A percentile compares a stretch with the other conserved stretches of the same genome.
phyloP scores from a whole-genome alignment of 1,284 basidiomycete species.

The Cutaneotrichosporon cyanovorans region DNA sequence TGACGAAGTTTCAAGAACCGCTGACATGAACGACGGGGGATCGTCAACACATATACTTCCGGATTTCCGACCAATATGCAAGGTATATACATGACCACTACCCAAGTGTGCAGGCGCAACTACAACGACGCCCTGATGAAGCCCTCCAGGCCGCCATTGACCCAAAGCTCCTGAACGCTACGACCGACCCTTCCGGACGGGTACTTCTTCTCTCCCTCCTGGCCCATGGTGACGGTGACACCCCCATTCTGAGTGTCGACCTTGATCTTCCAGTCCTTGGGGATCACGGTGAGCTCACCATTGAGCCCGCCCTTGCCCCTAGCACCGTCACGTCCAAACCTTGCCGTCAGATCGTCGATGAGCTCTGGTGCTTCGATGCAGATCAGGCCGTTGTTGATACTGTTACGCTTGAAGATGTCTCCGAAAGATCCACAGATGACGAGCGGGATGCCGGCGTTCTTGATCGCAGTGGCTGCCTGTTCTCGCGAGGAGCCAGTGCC shows the following conservation, averaged over 20 bases:
- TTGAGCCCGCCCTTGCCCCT: slow-evolving; percentile 67
- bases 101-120: not conserved
- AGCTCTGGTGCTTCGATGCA: slow-evolving; percentile 88
- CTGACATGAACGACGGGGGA: too few relatives aligned
- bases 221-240: slow-evolving; percentile 52
- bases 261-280: slow-evolving; percentile 55
- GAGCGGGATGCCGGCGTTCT: slow-evolving; percentile 83
- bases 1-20: too few relatives aligned
- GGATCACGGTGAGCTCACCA: slow-evolving; percentile 73
- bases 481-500: slow-evolving; percentile 98
- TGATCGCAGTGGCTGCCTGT: slow-evolving; percentile 95
- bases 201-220: slow-evolving; percentile 55
- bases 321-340: slow-evolving; percentile 63
- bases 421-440: slow-evolving; percentile 96
- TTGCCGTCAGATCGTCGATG: slow-evolving; percentile 70
- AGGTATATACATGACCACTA: too few relatives aligned
- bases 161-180: slow-evolving; percentile 81
- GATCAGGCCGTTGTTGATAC: slow-evolving; percentile 97
- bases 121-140: slow-evolving; percentile 50
- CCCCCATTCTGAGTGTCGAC: slow-evolving; percentile 65
- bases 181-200: slow-evolving; percentile 66
- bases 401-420: slow-evolving; percentile 98
- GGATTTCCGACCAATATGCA: too few relatives aligned
- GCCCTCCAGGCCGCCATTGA: slow-evolving; percentile 50
- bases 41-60: too few relatives aligned